Evolutionary conservation across 1,284 basidiomycete genomes (phyloP).

Genomic region (Heterobasidion irregulare): DNA sequence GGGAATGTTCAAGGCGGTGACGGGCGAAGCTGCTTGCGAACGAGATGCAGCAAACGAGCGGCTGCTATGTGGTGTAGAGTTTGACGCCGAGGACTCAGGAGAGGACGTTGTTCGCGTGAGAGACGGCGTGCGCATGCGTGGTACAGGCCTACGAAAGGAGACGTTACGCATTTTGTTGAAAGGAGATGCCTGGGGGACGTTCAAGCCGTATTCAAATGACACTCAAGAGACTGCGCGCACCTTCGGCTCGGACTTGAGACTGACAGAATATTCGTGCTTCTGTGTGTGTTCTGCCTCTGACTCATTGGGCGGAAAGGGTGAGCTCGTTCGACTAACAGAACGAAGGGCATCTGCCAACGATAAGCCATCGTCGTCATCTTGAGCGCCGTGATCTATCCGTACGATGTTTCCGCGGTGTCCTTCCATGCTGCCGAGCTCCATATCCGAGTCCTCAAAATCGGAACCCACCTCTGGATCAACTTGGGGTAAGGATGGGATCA

Average conservation of each 20-base stretch:
- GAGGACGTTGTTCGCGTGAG: slow-evolving; percentile 60
- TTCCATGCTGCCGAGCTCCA: slow-evolving; percentile 33
- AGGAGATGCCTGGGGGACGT: slow-evolving; percentile 61
- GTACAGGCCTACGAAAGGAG: slow-evolving; percentile 41
- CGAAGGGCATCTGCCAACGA: slow-evolving; percentile 54
- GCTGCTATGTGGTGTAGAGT: slow-evolving; percentile 57
- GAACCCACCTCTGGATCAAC: not conserved
- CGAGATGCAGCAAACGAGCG: slow-evolving; percentile 32
- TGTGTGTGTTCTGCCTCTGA: slow-evolving; percentile 20
- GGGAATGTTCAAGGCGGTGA: slow-evolving; percentile 37
- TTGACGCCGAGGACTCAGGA: slow-evolving; percentile 45
- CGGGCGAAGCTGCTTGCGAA: slow-evolving; percentile 36
- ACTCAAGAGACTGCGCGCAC: slow-evolving; percentile 25
- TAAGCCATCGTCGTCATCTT: slow-evolving; percentile 28
- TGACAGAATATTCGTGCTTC: slow-evolving; percentile 50
- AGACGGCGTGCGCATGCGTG: slow-evolving; percentile 62
- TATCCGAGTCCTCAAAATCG: slow-evolving; percentile 16
- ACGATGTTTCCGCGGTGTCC: slow-evolving; percentile 33
- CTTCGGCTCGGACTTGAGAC: slow-evolving; percentile 56
- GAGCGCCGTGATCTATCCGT: slow-evolving; percentile 24
- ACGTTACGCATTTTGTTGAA: slow-evolving; percentile 62
- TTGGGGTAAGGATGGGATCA: slow-evolving; percentile 8
- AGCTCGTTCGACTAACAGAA: slow-evolving; percentile 47
- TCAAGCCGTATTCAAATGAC: slow-evolving; percentile 16
- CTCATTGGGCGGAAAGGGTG: slow-evolving; percentile 31